A percentile compares a stretch with the other conserved stretches of the same genome.
Evolutionary conservation across 257 asterid species (phyloP).

Genomic region (Solanum lignicaule): DNA sequence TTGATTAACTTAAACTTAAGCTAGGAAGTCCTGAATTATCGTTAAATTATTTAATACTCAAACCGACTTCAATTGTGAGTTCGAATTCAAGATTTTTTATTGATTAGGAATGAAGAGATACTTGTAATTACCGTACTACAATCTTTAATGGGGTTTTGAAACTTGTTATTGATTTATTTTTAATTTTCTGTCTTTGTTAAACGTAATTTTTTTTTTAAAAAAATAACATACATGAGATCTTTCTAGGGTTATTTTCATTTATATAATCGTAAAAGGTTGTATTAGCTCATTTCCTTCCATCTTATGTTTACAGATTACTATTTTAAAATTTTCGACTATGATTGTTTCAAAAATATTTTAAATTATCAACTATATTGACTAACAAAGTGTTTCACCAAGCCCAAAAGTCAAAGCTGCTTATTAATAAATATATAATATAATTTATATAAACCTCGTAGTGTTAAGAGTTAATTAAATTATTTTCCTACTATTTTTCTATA

Average conservation of each 20-base stretch:
- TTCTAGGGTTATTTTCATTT: not conserved
- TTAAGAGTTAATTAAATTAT: not conserved
- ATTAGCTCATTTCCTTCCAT: not conserved
- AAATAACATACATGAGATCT: not conserved
- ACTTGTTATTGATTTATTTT: not conserved
- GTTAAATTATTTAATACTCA: not conserved
- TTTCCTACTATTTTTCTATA: too few relatives aligned
- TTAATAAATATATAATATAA: not conserved
- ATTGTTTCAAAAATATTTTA: not conserved
- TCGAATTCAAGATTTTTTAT: not conserved
- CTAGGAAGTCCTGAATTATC: not conserved
- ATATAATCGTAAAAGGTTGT: not conserved
- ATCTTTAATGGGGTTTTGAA: not conserved
- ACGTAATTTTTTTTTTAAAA: accelerated
- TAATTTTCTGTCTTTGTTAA: not conserved
- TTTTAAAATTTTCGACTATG: not conserved
- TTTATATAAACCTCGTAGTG: not conserved
- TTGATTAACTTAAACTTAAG: not conserved
- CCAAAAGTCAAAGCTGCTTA: not conserved
- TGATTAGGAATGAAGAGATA: not conserved
- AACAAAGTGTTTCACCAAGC: not conserved
- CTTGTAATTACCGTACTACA: not conserved
- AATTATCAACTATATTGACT: not conserved
- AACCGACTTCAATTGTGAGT: not conserved
- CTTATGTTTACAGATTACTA: not conserved